Evolutionary conservation across 176 grass and related monocot genomes (phyloP).

Genomic region (Hordeum vulgare): MorexV3_pseudomolecules_assembly NC_058518.1:425257597-425258096

Average conservation of each 20-base stretch:
- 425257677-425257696: background rate
- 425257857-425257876: background rate
- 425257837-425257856: no score
- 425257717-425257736: no score
- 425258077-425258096: no score
- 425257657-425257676: background rate
- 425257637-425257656: background rate
- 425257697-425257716: no score
- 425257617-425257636: background rate
- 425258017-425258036: no score
- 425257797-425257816: no score
- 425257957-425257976: background rate
- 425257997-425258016: no score
- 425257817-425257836: no score
- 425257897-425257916: background rate
- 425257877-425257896: background rate
- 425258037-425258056: no score
- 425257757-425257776: background rate
- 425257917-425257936: background rate
- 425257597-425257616: background rate
- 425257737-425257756: no score
- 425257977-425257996: background rate
- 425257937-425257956: background rate
- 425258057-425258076: no score
- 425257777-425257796: no score